phyloP scores from a whole-genome alignment of 1,284 basidiomycete genomes.

The Irpex lacteus region DNA sequence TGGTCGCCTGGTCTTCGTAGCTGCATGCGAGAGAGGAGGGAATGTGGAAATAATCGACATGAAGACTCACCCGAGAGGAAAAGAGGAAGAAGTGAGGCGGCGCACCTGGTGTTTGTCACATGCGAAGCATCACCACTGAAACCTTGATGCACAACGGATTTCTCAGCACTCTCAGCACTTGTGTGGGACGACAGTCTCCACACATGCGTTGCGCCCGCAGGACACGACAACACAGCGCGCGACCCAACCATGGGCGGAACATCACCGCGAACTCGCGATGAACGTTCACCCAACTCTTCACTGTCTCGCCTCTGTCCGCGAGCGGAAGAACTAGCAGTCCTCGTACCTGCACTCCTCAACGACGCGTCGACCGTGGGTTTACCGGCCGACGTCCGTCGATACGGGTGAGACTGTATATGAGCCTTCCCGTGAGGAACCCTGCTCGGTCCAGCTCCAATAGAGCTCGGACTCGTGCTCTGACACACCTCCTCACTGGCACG shows the following conservation, averaged over 20 bases:
- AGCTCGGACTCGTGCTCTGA: conserved; percentile 16
- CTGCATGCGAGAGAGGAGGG: conserved; percentile 4
- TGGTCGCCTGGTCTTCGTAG: conserved; percentile 3
- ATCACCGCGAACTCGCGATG: conserved; percentile 17
- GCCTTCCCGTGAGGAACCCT: conserved; percentile 22
- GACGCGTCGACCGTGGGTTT: conserved; percentile 10
- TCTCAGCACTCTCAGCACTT: conserved; percentile 13
- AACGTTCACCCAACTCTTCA: conserved; percentile 17
- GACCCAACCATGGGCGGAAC: conserved; percentile 20
- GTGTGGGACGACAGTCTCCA: background rate
- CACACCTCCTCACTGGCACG: conserved; percentile 21
- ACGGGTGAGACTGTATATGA: conserved; percentile 26
- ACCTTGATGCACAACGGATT: conserved; percentile 12
- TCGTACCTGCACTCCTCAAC: conserved; percentile 21
- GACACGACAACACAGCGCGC: conserved; percentile 14
- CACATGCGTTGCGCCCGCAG: conserved; percentile 2
- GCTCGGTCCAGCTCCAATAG: conserved; percentile 18
- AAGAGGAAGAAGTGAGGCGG: conserved; percentile 10
- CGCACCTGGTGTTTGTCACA: conserved; percentile 14
- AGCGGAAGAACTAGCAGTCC: conserved; percentile 15
- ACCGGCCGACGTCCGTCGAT: conserved; percentile 25
- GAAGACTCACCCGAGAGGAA: conserved; percentile 15
- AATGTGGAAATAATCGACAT: conserved; percentile 2
- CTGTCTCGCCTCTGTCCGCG: conserved; percentile 5
- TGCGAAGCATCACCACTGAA: conserved; percentile 8